Conservation (phyloP, 2,329 filamentous ascomycete genomes). For the Aspergillus thermomutatus region DNA sequence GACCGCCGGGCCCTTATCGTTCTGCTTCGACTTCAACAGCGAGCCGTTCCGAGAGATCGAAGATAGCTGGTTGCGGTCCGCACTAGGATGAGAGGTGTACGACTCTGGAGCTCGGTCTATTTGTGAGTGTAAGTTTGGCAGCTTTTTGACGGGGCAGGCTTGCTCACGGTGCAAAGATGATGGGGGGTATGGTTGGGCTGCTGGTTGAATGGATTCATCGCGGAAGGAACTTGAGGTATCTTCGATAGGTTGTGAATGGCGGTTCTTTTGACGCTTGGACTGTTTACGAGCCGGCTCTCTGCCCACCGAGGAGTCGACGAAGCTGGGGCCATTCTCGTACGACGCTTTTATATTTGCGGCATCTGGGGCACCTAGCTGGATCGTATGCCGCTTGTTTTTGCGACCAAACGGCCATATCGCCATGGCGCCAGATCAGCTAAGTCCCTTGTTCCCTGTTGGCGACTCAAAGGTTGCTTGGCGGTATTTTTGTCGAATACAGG, state of each 20-base stretch:
- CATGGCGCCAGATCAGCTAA: conserved; percentile 50
- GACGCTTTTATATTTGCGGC: conserved; percentile 34
- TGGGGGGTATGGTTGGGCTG: conserved; percentile 13
- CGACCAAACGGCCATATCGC: conserved; percentile 81
- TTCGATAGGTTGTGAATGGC: conserved; percentile 25
- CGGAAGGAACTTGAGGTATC: conserved; percentile 14
- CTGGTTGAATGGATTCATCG: conserved; percentile 11
- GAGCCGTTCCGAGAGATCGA: conserved; percentile 45
- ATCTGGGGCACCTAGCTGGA: conserved; percentile 53
- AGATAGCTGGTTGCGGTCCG: conserved; percentile 38
- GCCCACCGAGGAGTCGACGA: conserved; percentile 24
- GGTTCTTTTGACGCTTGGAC: conserved; percentile 33
- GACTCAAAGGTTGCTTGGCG: conserved; percentile 18
- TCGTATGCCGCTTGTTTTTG: conserved; percentile 65
- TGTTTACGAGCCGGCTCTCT: conserved; percentile 33
- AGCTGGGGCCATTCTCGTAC: conserved; percentile 28
- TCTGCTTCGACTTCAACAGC: conserved; percentile 56
- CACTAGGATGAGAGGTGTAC: conserved; percentile 34
- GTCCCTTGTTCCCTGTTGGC: conserved; percentile 12
- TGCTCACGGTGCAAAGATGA: conserved; percentile 21
- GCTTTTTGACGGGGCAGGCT: conserved; percentile 14
- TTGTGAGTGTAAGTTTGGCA: conserved; percentile 8
- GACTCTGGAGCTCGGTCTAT: conserved; percentile 15
- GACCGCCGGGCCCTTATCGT: conserved; percentile 54
- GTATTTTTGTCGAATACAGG: conserved; percentile 14